phyloP scores from a whole-genome alignment of 192 early-diverging fungal genomes.

The Linnemannia zychae region DNA sequence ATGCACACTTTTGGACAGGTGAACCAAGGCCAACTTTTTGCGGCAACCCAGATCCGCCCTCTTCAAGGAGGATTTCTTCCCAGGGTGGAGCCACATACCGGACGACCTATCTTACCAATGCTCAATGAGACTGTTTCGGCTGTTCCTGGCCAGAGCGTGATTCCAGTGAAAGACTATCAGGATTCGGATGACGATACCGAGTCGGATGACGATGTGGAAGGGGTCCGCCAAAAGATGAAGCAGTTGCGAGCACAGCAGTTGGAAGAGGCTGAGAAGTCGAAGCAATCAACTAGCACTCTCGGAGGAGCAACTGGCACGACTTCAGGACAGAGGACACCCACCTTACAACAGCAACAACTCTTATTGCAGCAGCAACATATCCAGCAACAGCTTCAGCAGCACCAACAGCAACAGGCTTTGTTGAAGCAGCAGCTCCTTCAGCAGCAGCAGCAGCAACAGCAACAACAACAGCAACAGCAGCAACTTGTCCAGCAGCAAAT shows the following conservation, averaged over 20 bases:
- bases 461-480: constrained; percentile 41
- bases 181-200: constrained; percentile 67
- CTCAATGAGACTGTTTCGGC: constrained; percentile 56
- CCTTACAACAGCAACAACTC: constrained; percentile 37
- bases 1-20: constrained; percentile 43
- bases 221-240: constrained; percentile 64
- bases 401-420: constrained; percentile 46
- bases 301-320: background rate
- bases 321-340: constrained; percentile 27
- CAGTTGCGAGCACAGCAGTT: constrained; percentile 55
- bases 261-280: constrained; percentile 51
- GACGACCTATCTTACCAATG: constrained; percentile 53
- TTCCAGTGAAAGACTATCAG: constrained; percentile 49
- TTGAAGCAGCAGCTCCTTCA: constrained; percentile 48
- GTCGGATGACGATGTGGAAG: constrained; percentile 66
- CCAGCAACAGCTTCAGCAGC: constrained; percentile 38
- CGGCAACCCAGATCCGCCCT: constrained; percentile 36
- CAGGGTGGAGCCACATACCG: constrained; percentile 45
- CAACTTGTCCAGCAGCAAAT: constrained; percentile 49
- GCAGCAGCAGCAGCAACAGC: constrained; percentile 40
- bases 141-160: constrained; percentile 54
- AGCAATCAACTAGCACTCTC: background rate
- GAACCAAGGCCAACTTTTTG: constrained; percentile 28
- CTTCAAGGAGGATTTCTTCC: constrained; percentile 56
- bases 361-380: constrained; percentile 50